Conservation (phyloP, 2,329 filamentous ascomycete genomes). For the Colletotrichum lupini region DNA sequence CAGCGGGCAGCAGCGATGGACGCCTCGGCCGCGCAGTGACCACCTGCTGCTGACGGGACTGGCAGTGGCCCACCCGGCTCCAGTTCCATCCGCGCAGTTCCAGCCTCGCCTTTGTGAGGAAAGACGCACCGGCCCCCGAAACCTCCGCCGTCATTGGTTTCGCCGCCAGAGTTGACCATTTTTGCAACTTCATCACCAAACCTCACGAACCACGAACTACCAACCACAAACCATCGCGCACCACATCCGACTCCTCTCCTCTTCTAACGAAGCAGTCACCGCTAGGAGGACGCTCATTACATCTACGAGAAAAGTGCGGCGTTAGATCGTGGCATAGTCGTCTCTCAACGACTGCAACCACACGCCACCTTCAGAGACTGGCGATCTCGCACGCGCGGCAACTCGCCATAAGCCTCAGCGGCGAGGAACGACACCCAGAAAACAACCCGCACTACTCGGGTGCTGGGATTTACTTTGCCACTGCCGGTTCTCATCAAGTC, state of each 20-base stretch:
- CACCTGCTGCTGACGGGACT: not conserved
- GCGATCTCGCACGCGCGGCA: not conserved
- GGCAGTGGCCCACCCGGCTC: not conserved
- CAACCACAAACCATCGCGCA: not conserved
- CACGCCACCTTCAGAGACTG: not conserved
- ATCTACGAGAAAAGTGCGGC: not conserved
- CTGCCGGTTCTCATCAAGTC: not conserved
- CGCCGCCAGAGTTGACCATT: conserved; percentile 14
- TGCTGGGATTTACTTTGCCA: not conserved
- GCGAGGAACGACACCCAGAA: not conserved
- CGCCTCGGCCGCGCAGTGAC: conserved; percentile 8
- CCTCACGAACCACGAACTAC: not conserved
- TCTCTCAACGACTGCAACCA: not conserved
- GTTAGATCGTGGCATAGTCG: not conserved
- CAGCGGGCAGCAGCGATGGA: too few relatives aligned
- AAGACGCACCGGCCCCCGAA: conserved; percentile 1
- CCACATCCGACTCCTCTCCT: not conserved
- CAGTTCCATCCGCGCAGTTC: not conserved
- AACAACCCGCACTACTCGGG: not conserved
- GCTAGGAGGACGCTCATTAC: not conserved
- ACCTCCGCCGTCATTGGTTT: conserved; percentile 33
- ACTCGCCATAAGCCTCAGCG: not conserved
- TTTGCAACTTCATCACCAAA: not conserved
- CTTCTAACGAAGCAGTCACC: not conserved
- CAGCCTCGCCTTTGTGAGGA: conserved; percentile 9